Evolutionary conservation across 2,329 filamentous ascomycete genomes (phyloP).

Genomic region (Mariannaea sp.): DNA sequence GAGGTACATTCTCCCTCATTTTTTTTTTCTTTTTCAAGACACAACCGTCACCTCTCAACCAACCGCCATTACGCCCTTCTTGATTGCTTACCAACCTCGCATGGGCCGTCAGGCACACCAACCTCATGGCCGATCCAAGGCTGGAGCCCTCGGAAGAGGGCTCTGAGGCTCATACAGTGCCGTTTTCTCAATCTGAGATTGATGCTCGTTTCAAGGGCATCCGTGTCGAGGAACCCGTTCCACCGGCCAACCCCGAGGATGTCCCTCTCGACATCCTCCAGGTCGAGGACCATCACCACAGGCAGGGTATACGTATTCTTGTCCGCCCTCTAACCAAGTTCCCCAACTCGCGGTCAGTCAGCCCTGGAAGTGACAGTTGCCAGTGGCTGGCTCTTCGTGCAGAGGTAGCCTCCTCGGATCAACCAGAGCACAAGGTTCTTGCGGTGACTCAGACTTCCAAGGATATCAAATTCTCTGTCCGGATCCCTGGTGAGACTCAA

Average conservation of each 20-base stretch:
- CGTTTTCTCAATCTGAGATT: slow-evolving; percentile 62
- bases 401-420: slow-evolving; percentile 56
- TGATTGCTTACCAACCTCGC: slow-evolving; percentile 35
- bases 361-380: slow-evolving; percentile 60
- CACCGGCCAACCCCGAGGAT: slow-evolving; percentile 45
- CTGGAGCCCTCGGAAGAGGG: slow-evolving; percentile 44
- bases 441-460: slow-evolving; percentile 64
- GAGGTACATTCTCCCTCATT: slow-evolving; percentile 34
- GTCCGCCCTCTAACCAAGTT: slow-evolving; percentile 59
- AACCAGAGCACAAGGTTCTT: slow-evolving; percentile 60
- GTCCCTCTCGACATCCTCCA: slow-evolving; percentile 60
- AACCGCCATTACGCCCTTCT: slow-evolving; percentile 22
- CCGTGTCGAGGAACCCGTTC: slow-evolving; percentile 50
- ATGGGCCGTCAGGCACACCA: slow-evolving; percentile 40
- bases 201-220: slow-evolving; percentile 54
- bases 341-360: slow-evolving; percentile 58
- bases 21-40: no score
- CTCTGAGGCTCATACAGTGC: slow-evolving; percentile 61
- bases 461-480: slow-evolving; percentile 64
- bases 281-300: slow-evolving; percentile 57
- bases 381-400: slow-evolving; percentile 61
- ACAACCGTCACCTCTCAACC: slow-evolving; percentile 18
- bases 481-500: slow-evolving; percentile 55
- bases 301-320: slow-evolving; percentile 61
- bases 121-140: slow-evolving; percentile 53